Evolutionary conservation across 2,329 filamentous ascomycete genomes (phyloP), one percentile per base, ranked within the genome.

Genomic region (Monosporascus ibericus): DNA sequence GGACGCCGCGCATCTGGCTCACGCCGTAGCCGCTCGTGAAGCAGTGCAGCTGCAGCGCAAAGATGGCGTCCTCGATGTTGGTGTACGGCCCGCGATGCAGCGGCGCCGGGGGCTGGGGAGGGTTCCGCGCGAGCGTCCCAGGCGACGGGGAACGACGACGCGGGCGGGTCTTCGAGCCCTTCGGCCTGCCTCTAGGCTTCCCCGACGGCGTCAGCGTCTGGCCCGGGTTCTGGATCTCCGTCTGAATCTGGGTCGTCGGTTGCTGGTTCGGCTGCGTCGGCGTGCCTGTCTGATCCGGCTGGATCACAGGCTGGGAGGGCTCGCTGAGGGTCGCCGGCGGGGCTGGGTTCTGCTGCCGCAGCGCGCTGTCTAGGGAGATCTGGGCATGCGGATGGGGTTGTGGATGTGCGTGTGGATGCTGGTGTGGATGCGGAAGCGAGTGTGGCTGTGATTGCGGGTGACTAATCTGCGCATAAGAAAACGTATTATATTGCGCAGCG

Each of bases 21-120:
- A 66, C 63, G 6, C 63, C 63, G 48, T 63, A 64, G 30, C 63
- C 63, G n/a, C 62, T 63, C 34, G 57, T 63, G 50, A 66, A 66
- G 24, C 65, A 63, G 53, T 65, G 61, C 4, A 62, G 55, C 52
- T 66, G 63, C 18, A 66, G 55, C n/a, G 58, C 52, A 56, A 65
- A 66, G 34, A 63, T 60, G 25, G 63, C 63, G 44, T 66, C 63
- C 17, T 64, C 62, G 27, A 64, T 44, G 2, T 61, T 61, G 27
- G 55, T 39, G 58, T 66, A 66, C 5, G 63, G 63, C 0, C 63
- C 63, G 34, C 60, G 60, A 17, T 63, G 58, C 20, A 55, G 51
- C 15, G 56, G 52, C 36, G 57, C 58, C 17, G 51, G 55, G 17
- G 48, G 54, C 1, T 58, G 55, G 5, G 52, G 44, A 2, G 47